phyloP scores from a whole-genome alignment of 208 protist genomes.

The Trypanosomatidae sp. region DNA sequence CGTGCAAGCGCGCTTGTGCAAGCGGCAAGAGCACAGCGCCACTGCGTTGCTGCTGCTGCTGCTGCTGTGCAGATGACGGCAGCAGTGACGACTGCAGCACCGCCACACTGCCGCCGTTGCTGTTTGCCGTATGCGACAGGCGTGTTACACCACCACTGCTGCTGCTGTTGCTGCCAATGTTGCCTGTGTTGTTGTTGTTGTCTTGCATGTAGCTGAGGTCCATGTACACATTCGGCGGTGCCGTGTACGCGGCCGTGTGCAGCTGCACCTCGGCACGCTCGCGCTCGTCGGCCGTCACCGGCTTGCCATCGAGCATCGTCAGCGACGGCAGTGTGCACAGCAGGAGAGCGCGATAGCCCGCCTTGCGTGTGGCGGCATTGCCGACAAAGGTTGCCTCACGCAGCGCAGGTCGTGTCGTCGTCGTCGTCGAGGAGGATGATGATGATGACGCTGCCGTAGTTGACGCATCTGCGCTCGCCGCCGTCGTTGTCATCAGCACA shows the following conservation, averaged over 20 bases:
- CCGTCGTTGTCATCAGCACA: too few species aligned
- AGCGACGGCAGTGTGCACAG: constrained; percentile 26
- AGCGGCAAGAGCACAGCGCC: background rate
- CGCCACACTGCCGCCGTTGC: too few species aligned
- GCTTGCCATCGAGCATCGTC: constrained; percentile 28
- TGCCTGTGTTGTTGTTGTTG: constrained; percentile 1
- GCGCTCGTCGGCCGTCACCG: constrained; percentile 61
- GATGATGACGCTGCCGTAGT: too few species aligned
- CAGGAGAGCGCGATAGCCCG: constrained; percentile 44
- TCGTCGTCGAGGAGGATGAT: too few species aligned
- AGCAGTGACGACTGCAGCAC: too few species aligned
- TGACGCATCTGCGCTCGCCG: constrained; percentile 12
- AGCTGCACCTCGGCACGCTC: too few species aligned
- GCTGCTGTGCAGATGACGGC: too few species aligned
- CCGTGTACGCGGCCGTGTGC: constrained; percentile 11
- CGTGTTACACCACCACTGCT: background rate
- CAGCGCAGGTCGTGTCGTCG: too few species aligned
- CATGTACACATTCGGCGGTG: constrained; percentile 60
- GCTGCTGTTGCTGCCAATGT: constrained; percentile 1
- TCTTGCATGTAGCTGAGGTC: constrained; percentile 30
- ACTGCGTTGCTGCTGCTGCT: background rate
- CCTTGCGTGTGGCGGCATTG: constrained; percentile 72
- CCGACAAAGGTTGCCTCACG: constrained; percentile 23
- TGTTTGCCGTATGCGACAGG: background rate
- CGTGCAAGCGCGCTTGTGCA: too few species aligned